A percentile compares a stretch with the other conserved stretches of the same genome.
phyloP scores from a whole-genome alignment of 2,329 filamentous ascomycete genomes.

The Bipolaris gigantea region DNA sequence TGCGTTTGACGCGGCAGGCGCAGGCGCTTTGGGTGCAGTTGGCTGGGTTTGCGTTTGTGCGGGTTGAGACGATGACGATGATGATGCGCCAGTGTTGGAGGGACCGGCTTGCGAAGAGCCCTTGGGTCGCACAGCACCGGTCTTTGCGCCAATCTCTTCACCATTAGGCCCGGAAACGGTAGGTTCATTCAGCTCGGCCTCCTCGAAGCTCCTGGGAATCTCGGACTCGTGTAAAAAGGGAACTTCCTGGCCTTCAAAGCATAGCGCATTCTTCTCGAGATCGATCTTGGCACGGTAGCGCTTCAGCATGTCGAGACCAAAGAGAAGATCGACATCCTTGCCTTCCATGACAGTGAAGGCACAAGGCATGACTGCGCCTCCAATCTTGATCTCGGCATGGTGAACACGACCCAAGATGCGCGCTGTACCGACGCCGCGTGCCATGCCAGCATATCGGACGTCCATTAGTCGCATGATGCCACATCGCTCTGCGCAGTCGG shows the following conservation, averaged over 20 bases:
- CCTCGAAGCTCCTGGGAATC: slow-evolving; percentile 81
- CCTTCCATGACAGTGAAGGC: slow-evolving; percentile 99
- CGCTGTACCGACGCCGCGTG: slow-evolving; percentile 90
- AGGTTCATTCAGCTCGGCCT: slow-evolving; percentile 74
- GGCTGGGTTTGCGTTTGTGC: slow-evolving; percentile 20
- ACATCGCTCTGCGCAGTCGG: slow-evolving; percentile 84
- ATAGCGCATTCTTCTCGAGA: slow-evolving; percentile 76
- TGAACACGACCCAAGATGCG: slow-evolving; percentile 94
- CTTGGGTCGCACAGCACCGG: slow-evolving; percentile 71
- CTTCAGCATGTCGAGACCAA: slow-evolving; percentile 96
- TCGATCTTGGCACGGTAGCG: slow-evolving; percentile 93
- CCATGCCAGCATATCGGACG: slow-evolving; percentile 86
- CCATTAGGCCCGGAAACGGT: slow-evolving; percentile 82
- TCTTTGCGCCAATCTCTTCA: slow-evolving; percentile 81
- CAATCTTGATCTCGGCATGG: slow-evolving; percentile 92
- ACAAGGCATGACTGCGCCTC: slow-evolving; percentile 81
- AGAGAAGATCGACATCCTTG: slow-evolving; percentile 88
- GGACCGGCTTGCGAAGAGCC: slow-evolving; percentile 39
- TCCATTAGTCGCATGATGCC: slow-evolving; percentile 97
- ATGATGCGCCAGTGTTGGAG: slow-evolving; percentile 20
- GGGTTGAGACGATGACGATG: slow-evolving; percentile 15
- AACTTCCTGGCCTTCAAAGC: slow-evolving; percentile 87
- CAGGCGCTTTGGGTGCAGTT: slow-evolving; percentile 17
- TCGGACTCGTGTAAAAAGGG: slow-evolving; percentile 90
- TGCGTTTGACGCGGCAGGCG: slow-evolving; percentile 12